Conservation (phyloP, 1,284 basidiomycete species). For the Puccinia triticina region DNA sequence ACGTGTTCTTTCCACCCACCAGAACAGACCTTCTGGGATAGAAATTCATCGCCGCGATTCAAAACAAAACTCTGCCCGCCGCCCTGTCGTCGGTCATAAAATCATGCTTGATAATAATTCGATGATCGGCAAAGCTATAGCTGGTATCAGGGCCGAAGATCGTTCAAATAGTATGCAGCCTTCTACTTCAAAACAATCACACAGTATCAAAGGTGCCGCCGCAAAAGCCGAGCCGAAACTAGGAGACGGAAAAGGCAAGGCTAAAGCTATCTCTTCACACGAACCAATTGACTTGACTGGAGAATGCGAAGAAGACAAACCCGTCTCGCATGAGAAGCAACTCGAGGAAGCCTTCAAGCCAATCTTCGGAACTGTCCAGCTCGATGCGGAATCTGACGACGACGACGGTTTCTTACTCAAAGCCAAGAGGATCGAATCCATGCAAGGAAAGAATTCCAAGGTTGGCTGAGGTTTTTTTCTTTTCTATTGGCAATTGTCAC, state of each 20-base stretch:
- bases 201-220: not conserved
- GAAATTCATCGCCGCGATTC: not conserved
- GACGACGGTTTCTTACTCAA: not conserved
- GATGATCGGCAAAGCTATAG: not conserved
- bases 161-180: not conserved
- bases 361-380: not conserved
- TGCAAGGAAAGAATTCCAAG: not conserved
- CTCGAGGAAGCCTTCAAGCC: not conserved
- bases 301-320: slow-evolving; percentile 2
- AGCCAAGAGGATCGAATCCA: slow-evolving; percentile 3
- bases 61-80: not conserved
- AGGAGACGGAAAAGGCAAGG: slow-evolving; percentile 9
- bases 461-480: not conserved
- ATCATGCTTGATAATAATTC: not conserved
- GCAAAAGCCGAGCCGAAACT: not conserved
- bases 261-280: not conserved
- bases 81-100: not conserved
- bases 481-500: not conserved
- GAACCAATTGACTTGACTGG: slow-evolving; percentile 11
- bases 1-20: not conserved
- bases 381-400: not conserved
- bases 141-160: not conserved
- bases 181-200: not conserved
- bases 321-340: no score
- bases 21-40: not conserved